Base-by-base conservation (phyloP, 805 yeast species). In the Nakazawaea peltata region DNA sequence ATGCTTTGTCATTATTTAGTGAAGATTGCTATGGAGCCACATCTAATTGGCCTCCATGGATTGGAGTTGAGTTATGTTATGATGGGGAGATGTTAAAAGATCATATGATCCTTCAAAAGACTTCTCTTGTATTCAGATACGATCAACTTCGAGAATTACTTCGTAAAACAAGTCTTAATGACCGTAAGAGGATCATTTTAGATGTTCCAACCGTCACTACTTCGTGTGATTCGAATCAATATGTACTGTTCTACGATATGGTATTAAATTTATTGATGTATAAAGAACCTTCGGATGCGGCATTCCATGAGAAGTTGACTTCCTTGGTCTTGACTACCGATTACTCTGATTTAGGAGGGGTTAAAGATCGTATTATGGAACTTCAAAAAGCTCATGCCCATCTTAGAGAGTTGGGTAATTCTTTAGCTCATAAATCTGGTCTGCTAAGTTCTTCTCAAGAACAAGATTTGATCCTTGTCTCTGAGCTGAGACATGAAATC, bases 31-130 rank as follows among this genome's bases (percentile, higher is more conserved):
- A 85, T 56, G 92, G 95, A 1, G 70, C 82, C 2, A 54, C 48
- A 7, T 48, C 56, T 12, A 60, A 61, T 14, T 88, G 96, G 97
- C 96, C 96, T 2, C 94, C 95, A 0, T 88, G 95, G 86, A 54
- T 87, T 23, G 86, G 88, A 2, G 52, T 74, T 32, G 94, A 85
- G 47, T 62, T 78, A 16, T 74, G 83, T 42, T 69, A 74, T 42
- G 76, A 77, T 33, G 63, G 71, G 14, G 63, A 67, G 0, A 47
- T 66, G 2, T 56, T 74, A 40, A 49, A 58, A 9, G 63, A 68
- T 10, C 68, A 70, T 37, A 63, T 77, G 33, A 59, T 88, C 26
- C 67, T 86, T 18, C 72, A 79, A 22, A 69, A 77, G 40, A 72
- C 84, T 2, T 72, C 88, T 0, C 62, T 77, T 17, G 69, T 75